A percentile compares a stretch with the other conserved stretches of the same genome.
Evolutionary conservation across 129 eudicot genomes (phyloP).

Genomic region (Artemisia argyi): DNA sequence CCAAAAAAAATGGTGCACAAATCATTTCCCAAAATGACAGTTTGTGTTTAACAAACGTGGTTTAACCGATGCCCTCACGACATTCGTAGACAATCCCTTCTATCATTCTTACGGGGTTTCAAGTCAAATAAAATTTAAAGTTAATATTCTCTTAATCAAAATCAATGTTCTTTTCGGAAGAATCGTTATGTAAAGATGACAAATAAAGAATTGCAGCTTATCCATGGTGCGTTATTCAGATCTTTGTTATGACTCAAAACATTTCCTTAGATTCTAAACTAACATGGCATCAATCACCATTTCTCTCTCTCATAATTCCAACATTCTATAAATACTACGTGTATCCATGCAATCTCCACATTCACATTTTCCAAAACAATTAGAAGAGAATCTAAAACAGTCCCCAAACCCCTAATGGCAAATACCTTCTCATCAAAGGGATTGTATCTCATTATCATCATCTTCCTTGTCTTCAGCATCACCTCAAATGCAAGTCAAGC

Average conservation of each 20-base stretch:
- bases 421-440: conserved; percentile 20
- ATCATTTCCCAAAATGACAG: too few relatives aligned
- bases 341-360: conserved; percentile 29
- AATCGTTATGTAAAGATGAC: conserved; percentile 9
- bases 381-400: conserved; percentile 12
- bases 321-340: conserved; percentile 27
- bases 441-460: conserved; percentile 20
- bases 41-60: too few relatives aligned
- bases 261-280: conserved; percentile 14
- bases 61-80: too few relatives aligned
- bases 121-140: background rate
- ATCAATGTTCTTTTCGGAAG: conserved; percentile 9
- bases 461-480: conserved; percentile 12
- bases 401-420: conserved; percentile 16
- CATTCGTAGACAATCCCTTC: too few relatives aligned
- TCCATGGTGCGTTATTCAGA: conserved; percentile 15
- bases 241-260: conserved; percentile 6
- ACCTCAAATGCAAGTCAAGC: conserved; percentile 22
- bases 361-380: conserved; percentile 1
- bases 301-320: background rate
- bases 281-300: conserved; percentile 8
- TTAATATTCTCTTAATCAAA: background rate
- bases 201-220: conserved; percentile 18
- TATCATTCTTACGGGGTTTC: too few relatives aligned
- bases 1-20: too few relatives aligned